Evolutionary conservation across 768 basidiomycete genomes (phyloP), one percentile per base, ranked within the genome.

Genomic region (Rhodotorula sphaerocarpa): DNA sequence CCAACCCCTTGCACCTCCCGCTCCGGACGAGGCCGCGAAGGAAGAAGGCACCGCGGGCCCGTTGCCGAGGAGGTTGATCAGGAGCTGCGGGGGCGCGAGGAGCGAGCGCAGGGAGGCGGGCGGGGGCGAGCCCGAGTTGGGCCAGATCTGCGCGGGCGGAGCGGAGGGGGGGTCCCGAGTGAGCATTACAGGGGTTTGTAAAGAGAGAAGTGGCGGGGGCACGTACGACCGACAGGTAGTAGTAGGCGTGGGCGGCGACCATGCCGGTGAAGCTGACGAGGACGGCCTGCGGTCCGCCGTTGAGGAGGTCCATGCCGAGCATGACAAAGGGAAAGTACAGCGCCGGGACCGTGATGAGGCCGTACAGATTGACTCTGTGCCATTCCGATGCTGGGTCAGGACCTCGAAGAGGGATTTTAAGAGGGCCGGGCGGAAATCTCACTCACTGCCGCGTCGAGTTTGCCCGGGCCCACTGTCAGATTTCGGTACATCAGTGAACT

Each of bases 171-270:
- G 36, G 36, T 39, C 36, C 9, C 16, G 10, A 39, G 43, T 44
- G 43, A 20, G 43, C 43, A 44, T 20, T 41, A 28, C 15, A 44
- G 21, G 28, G 21, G 21, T 21, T 33, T n/a, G n/a, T n/a, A n/a
- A n/a, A n/a, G n/a, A n/a, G n/a, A n/a, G n/a, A 31, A n/a, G 43
- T 21, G 33, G 28, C 28, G 39, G 16, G 28, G 18, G 18, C 20
- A 55, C 67, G 45, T n/a, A 68, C 67, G 12, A 50, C 59, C 14
- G 67, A 50, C 18, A 74, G 55, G 52, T 74, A 68, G 83, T 85
- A 88, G 86, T 87, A 90, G 14, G 82, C 73, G 72, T 91, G 88
- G 0, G 89, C 89, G 4, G 84, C 81, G 36, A 87, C 79, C 39
- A 86, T 80, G 12, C 90, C 90, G 0, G 84, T 83, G 51, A 88